Evolutionary conservation across 2,329 filamentous ascomycete genomes (phyloP).

Genomic region (Gliomastix tumulicola): DNA sequence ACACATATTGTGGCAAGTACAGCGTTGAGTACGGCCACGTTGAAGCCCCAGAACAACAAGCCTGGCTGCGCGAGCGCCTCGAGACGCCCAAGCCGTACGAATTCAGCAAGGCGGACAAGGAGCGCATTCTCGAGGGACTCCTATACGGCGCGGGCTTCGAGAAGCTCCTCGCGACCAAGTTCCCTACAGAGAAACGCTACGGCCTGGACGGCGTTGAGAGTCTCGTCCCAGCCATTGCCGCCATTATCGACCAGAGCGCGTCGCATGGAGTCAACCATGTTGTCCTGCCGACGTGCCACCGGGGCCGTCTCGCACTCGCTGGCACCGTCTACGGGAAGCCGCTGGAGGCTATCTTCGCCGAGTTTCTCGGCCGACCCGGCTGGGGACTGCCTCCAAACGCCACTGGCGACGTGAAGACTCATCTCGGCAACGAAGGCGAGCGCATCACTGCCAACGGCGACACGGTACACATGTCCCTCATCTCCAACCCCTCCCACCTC

Average conservation of each 20-base stretch:
- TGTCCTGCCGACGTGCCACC: conserved; percentile 98
- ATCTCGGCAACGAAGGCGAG: conserved; percentile 99
- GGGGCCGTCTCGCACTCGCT: conserved; percentile 94
- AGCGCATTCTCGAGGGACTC: conserved; percentile 89
- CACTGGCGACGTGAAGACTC: conserved; percentile 98
- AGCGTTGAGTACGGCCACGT: conserved; percentile 99
- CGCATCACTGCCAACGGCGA: conserved; percentile 96
- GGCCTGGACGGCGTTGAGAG: conserved; percentile 96
- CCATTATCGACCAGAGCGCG: conserved; percentile 93
- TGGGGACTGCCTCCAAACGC: conserved; percentile 27
- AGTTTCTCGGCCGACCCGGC: conserved; percentile 84
- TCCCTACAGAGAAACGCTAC: conserved; percentile 99
- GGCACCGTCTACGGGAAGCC: conserved; percentile 98
- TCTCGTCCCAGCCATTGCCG: conserved; percentile 98
- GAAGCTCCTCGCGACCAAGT: conserved; percentile 90
- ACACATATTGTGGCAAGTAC: conserved; percentile 95
- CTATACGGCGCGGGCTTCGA: conserved; percentile 99
- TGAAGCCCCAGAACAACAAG: no score
- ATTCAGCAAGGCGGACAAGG: conserved; percentile 97
- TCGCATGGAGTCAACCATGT: conserved; percentile 99
- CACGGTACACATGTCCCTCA: conserved; percentile 96
- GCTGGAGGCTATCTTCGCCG: conserved; percentile 99
- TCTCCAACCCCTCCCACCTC: conserved; percentile 96
- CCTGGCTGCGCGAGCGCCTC: conserved; percentile 92
- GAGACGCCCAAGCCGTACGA: conserved; percentile 94